Percentiles rank a stretch among this genome's conserved stretches.
Evolutionary conservation across 2,329 filamentous ascomycete genomes (phyloP).

Genomic region (Colletotrichum coccodes): DNA sequence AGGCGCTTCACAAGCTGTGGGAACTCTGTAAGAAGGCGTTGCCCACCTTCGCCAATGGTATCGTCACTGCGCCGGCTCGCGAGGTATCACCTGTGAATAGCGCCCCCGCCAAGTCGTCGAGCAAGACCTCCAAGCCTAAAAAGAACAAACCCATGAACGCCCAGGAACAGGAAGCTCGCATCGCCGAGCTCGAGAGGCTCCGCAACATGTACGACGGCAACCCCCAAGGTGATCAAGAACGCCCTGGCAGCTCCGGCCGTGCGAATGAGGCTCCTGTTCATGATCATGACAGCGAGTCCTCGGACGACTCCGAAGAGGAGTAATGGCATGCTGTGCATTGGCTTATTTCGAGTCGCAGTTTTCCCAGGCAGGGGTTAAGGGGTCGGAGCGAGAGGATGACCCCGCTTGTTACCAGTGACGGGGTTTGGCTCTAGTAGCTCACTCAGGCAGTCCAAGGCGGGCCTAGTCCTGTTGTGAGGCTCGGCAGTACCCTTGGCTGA

Average conservation of each 20-base stretch:
- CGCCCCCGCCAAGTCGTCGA: constrained; percentile 41
- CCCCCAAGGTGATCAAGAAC: constrained; percentile 43
- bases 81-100: constrained; percentile 44
- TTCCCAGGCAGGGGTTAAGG: neutral
- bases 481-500: neutral
- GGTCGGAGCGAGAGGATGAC: neutral
- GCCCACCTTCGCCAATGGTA: constrained; percentile 51
- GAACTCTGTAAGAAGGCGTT: constrained; percentile 55
- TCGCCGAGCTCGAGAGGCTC: constrained; percentile 67
- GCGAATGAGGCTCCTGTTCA: constrained; percentile 36
- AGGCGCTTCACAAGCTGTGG: constrained; percentile 64
- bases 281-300: constrained; percentile 47
- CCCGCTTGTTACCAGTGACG: neutral
- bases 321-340: constrained; percentile 28
- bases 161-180: constrained; percentile 73
- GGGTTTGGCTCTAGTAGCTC: neutral
- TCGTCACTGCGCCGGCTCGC: constrained; percentile 36
- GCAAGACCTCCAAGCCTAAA: constrained; percentile 64
- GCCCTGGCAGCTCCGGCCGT: constrained; percentile 34
- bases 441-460: neutral
- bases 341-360: neutral
- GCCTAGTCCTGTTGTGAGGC: neutral
- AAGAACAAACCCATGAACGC: constrained; percentile 84
- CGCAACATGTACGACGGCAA: constrained; percentile 52
- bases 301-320: constrained; percentile 59